Evolutionary conservation across 1,284 basidiomycete genomes (phyloP).

Genomic region (Boletus semigastroideus): DNA sequence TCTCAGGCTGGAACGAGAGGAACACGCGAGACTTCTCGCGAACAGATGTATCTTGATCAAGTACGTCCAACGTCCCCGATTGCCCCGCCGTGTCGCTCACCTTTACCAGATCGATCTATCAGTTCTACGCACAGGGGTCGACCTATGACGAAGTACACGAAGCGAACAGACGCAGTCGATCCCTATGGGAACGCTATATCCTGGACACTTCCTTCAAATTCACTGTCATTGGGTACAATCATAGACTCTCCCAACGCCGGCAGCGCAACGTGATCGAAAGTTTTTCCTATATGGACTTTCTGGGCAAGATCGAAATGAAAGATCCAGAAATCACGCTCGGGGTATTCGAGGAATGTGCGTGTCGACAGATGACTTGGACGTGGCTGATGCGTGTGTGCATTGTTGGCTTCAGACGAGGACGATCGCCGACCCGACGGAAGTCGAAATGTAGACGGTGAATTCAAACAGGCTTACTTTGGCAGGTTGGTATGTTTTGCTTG

Average conservation of each 20-base stretch:
- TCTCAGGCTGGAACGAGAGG: constrained; percentile 67
- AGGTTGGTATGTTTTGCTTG: constrained; percentile 67
- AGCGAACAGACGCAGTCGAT: constrained; percentile 45
- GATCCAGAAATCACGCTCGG: constrained; percentile 77
- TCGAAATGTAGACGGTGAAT: constrained; percentile 65
- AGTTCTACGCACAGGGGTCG: constrained; percentile 70
- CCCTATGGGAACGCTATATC: constrained; percentile 62
- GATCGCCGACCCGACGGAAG: constrained; percentile 44
- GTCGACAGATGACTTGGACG: background rate
- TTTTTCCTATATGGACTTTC: constrained; percentile 85
- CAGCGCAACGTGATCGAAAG: constrained; percentile 74
- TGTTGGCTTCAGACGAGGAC: constrained; percentile 44
- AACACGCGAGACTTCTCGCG: constrained; percentile 73
- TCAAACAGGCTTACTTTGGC: constrained; percentile 76
- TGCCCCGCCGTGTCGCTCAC: constrained; percentile 5
- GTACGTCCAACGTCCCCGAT: constrained; percentile 39
- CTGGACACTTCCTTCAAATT: constrained; percentile 79
- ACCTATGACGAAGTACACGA: constrained; percentile 73
- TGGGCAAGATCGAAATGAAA: constrained; percentile 83
- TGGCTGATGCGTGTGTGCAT: background rate
- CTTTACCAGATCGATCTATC: constrained; percentile 64
- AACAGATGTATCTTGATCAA: constrained; percentile 83
- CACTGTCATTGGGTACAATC: constrained; percentile 75
- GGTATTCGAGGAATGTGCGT: constrained; percentile 89
- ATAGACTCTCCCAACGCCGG: constrained; percentile 64